Percentiles rank a stretch among this genome's conserved stretches.
These are phyloP conservation scores for Sporothrix mexicana DNA, from an alignment of 2,329 filamentous ascomycete species.

Conservation along the genomic window DNA sequence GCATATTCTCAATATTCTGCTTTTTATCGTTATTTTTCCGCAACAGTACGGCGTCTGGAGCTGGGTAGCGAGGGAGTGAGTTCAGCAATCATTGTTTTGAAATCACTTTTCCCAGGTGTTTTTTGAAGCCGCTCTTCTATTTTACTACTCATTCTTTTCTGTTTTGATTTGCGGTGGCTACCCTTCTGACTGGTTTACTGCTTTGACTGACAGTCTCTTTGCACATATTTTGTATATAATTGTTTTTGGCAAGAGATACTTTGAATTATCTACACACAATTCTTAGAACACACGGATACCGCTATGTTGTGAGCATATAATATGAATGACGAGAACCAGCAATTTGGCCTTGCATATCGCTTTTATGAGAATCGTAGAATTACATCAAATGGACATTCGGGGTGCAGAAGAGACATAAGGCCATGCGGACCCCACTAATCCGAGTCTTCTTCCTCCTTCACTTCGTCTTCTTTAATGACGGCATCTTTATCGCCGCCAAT, in stretches of 20 bases:
- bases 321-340: too few species aligned
- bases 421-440: not conserved
- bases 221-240: conserved; percentile 19
- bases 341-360: not conserved
- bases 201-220: not conserved
- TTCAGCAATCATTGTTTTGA: not conserved
- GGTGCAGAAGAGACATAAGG: not conserved
- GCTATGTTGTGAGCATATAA: not conserved
- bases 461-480: conserved; percentile 41
- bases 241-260: not conserved
- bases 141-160: conserved; percentile 14
- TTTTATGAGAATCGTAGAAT: not conserved
- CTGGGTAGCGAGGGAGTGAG: conserved; percentile 32
- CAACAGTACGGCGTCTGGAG: conserved; percentile 28
- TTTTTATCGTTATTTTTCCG: not conserved
- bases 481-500: conserved; percentile 42
- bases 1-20: conserved; percentile 5
- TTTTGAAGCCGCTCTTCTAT: conserved; percentile 12
- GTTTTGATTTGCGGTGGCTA: not conserved
- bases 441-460: not conserved
- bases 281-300: not conserved
- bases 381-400: not conserved
- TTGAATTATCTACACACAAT: too few species aligned
- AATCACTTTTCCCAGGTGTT: conserved; percentile 15
- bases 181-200: too few species aligned